phyloP scores from a whole-genome alignment of 1,284 basidiomycete genomes.

The Fomitopsis betulina region DNA sequence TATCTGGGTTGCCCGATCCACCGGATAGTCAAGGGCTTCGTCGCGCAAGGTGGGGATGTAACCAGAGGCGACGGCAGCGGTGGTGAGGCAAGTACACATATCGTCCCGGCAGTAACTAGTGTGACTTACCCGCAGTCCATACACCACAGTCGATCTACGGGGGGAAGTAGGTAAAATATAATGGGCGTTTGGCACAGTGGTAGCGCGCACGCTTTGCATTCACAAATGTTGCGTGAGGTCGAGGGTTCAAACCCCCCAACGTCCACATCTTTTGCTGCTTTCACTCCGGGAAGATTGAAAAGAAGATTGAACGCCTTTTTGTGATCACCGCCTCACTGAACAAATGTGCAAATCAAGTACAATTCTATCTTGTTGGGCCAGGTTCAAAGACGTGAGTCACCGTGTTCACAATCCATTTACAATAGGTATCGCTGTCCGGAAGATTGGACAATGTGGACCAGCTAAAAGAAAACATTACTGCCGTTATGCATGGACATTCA shows the following conservation, averaged over 20 bases:
- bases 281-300: no score
- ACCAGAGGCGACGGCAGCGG: slow-evolving; percentile 48
- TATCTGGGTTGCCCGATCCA: slow-evolving; percentile 41
- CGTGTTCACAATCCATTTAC: no score
- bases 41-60: slow-evolving; percentile 47
- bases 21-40: slow-evolving; percentile 41
- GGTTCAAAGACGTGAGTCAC: no score
- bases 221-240: slow-evolving; percentile 20
- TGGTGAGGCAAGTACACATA: slow-evolving; percentile 35
- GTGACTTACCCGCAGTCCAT: not conserved
- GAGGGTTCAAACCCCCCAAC: slow-evolving; percentile 26
- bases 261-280: slow-evolving; percentile 14
- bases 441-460: no score
- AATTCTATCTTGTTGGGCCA: no score
- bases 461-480: not conserved
- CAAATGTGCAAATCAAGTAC: no score
- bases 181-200: slow-evolving; percentile 19
- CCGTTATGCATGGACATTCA: slow-evolving; percentile 14
- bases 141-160: slow-evolving; percentile 41
- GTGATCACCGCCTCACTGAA: no score
- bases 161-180: slow-evolving; percentile 28
- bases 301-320: no score
- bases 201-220: slow-evolving; percentile 28
- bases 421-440: no score
- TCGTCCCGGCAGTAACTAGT: not conserved